phyloP scores from a whole-genome alignment of 176 grass and related monocot species.

The Themeda triandra region DNA sequence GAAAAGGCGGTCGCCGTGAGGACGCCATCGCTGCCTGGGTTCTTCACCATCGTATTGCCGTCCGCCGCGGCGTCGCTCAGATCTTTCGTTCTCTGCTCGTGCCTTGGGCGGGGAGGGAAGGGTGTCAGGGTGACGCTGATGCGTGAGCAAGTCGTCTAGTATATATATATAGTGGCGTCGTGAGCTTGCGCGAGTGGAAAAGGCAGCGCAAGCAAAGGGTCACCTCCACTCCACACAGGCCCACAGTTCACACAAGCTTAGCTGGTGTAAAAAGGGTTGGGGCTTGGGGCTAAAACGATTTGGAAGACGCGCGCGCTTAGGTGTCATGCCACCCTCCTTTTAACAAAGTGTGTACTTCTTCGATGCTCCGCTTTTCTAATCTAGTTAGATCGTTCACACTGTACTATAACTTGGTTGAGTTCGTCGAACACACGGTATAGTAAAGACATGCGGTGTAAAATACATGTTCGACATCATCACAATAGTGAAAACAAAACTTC shows the following conservation, averaged over 20 bases:
- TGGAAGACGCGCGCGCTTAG: constrained; percentile 26
- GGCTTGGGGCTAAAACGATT: constrained; percentile 24
- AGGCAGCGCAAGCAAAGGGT: background rate
- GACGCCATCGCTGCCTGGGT: constrained; percentile 1
- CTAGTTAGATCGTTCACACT: constrained; percentile 1
- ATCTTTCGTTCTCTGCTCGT: background rate
- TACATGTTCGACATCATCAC: background rate
- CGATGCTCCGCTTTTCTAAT: background rate
- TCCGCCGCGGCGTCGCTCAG: background rate
- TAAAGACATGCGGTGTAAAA: background rate
- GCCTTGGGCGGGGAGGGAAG: background rate
- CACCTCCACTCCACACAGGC: background rate
- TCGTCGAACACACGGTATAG: background rate
- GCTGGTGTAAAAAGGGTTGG: constrained; percentile 40
- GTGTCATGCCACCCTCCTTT: constrained; percentile 39
- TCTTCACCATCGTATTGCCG: constrained; percentile 31
- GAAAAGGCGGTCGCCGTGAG: background rate
- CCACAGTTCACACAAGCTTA: background rate
- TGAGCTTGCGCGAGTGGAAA: background rate
- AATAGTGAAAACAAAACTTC: background rate
- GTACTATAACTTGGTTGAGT: background rate
- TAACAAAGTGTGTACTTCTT: constrained; percentile 22
- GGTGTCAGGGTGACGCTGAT: background rate
- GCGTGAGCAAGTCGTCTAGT: constrained; percentile 14
- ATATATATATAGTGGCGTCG: constrained; percentile 36